These are phyloP conservation scores for Dioszegia aurantiaca DNA, from an alignment of 768 basidiomycete species.

Conservation along the genomic window DNA sequence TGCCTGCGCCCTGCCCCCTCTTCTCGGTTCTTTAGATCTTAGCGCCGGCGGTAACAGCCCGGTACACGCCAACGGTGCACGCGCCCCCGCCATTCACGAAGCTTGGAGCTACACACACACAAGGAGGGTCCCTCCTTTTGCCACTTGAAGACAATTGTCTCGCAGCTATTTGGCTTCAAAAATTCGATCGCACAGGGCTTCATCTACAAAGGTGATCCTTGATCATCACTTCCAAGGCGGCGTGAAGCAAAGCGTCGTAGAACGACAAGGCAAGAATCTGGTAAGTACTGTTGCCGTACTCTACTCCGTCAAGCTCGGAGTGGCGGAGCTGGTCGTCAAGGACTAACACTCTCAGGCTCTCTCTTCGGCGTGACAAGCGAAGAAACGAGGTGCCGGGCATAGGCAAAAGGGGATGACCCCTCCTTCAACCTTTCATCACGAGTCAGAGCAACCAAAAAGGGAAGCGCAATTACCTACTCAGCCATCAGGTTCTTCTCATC, in stretches of 20 bases:
- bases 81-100: background rate
- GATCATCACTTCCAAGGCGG: too few species aligned
- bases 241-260: too few species aligned
- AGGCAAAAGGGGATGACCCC: conserved; percentile 12
- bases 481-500: conserved; percentile 5
- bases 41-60: background rate
- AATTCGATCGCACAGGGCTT: too few species aligned
- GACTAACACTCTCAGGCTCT: background rate
- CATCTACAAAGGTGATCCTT: too few species aligned
- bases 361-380: background rate
- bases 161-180: too few species aligned
- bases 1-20: background rate
- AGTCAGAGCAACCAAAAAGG: background rate
- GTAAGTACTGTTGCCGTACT: background rate
- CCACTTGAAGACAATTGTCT: too few species aligned
- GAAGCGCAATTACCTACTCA: background rate
- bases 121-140: too few species aligned
- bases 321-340: background rate
- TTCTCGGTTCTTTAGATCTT: background rate
- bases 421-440: conserved; percentile 11
- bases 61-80: background rate
- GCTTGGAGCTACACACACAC: too few species aligned
- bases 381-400: background rate
- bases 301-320: background rate
- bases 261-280: too few species aligned